phyloP scores from a whole-genome alignment of 768 basidiomycete species.

The Suillus cothurnatus region DNA sequence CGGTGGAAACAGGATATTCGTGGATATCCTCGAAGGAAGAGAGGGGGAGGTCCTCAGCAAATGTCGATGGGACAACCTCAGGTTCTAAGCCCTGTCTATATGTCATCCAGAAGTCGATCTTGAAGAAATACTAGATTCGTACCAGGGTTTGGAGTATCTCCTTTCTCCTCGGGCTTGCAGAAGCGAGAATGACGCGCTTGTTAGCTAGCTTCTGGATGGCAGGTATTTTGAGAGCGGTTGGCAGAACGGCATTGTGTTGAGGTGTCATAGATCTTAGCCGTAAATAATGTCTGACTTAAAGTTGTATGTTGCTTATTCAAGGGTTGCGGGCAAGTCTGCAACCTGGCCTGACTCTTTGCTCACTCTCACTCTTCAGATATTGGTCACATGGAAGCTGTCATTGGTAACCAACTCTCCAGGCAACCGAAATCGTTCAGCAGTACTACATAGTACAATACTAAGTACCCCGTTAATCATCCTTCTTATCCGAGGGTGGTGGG shows the following conservation, averaged over 20 bases:
- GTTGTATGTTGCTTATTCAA: background rate
- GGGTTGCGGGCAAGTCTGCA: background rate
- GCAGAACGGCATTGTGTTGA: conserved; percentile 54
- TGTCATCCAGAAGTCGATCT: background rate
- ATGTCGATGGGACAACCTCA: conserved; percentile 74
- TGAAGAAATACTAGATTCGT: conserved; percentile 31
- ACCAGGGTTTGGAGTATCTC: conserved; percentile 83
- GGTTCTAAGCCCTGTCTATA: conserved; percentile 57
- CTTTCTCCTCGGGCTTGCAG: conserved; percentile 80
- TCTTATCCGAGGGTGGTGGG: conserved; percentile 22
- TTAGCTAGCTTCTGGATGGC: conserved; percentile 65
- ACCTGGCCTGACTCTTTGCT: background rate
- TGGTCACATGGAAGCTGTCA: background rate
- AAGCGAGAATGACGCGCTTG: conserved; percentile 84
- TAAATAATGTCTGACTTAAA: background rate
- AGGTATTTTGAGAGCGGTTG: conserved; percentile 65
- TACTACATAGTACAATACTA: background rate
- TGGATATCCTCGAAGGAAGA: conserved; percentile 68
- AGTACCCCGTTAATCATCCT: conserved; percentile 28
- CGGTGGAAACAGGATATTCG: conserved; percentile 78
- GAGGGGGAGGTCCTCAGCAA: conserved; percentile 76
- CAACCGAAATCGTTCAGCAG: background rate
- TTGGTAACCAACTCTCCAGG: background rate
- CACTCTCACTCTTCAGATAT: background rate
- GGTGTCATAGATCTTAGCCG: conserved; percentile 25